A percentile compares a stretch with the other conserved stretches of the same genome.
These are phyloP conservation scores for Talaromyces rugulosus DNA, from an alignment of 2,329 filamentous ascomycete species.

Conservation along the genomic window DNA sequence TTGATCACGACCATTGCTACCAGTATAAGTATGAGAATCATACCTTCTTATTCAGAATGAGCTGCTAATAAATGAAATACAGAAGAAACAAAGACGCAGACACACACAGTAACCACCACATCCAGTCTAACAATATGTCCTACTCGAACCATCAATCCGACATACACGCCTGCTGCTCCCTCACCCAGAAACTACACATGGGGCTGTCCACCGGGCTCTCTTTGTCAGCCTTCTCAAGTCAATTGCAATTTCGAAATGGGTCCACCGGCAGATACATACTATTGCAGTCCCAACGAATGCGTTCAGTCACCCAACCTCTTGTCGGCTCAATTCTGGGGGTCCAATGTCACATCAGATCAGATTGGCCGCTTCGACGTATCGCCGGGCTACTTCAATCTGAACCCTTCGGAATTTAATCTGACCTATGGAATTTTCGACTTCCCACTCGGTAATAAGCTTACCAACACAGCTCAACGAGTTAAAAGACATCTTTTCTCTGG, in stretches of 20 bases:
- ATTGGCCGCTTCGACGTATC: conserved; percentile 48
- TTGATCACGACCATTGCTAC: not conserved
- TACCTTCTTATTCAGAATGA: not conserved
- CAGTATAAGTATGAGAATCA: not conserved
- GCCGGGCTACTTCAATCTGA: conserved; percentile 60
- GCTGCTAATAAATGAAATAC: conserved; percentile 11
- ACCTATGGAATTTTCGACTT: conserved; percentile 58
- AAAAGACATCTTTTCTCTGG: not conserved
- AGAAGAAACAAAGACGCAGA: not conserved
- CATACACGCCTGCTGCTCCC: conserved; percentile 20
- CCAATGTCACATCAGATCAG: conserved; percentile 17
- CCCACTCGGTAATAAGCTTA: conserved; percentile 6
- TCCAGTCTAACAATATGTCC: conserved; percentile 22
- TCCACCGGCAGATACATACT: conserved; percentile 33
- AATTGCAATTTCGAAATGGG: conserved; percentile 38
- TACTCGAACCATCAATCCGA: conserved; percentile 23
- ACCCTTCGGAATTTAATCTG: conserved; percentile 59
- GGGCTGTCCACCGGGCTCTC: conserved; percentile 42
- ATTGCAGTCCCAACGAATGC: conserved; percentile 38
- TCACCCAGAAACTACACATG: conserved; percentile 31
- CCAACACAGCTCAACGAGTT: not conserved
- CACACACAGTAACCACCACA: not conserved
- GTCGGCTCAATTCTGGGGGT: conserved; percentile 21
- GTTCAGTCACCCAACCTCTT: conserved; percentile 26
- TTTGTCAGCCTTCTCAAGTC: conserved; percentile 33